Evolutionary conservation across 495 filamentous ascomycete genomes (phyloP).

Genomic region (Pyrenopolyporus hunteri): DNA sequence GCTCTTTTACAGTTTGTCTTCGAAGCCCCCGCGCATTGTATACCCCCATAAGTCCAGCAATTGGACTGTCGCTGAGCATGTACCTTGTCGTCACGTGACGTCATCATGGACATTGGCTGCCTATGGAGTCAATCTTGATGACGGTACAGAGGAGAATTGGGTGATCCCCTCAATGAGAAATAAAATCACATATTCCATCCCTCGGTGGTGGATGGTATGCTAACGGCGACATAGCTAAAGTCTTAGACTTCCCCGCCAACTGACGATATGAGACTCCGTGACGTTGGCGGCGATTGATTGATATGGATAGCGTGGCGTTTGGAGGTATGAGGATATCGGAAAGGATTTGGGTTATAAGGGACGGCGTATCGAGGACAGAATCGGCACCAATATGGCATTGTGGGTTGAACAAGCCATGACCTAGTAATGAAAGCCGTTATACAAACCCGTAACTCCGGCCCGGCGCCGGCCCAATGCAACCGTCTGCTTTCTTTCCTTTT

Average conservation of each 20-base stretch:
- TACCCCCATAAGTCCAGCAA: not conserved
- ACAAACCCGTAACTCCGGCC: not conserved
- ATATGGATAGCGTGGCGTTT: slow-evolving; percentile 7
- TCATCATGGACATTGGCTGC: no score
- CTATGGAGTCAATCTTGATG: no score
- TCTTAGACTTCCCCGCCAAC: not conserved
- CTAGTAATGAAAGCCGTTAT: slow-evolving; percentile 19
- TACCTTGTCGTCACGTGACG: not conserved
- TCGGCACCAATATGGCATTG: not conserved
- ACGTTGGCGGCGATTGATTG: not conserved
- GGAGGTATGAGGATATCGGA: not conserved
- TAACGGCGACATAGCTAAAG: slow-evolving; percentile 11
- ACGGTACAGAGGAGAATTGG: no score
- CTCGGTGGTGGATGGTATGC: not conserved
- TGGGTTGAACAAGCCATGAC: slow-evolving; percentile 12
- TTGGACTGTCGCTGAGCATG: not conserved
- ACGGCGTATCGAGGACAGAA: not conserved
- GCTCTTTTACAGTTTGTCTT: not conserved
- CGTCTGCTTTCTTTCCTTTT: not conserved
- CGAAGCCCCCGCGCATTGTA: not conserved
- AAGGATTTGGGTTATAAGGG: not conserved
- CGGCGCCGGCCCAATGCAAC: slow-evolving; percentile 22
- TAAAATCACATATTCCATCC: not conserved
- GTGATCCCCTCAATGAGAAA: not conserved
- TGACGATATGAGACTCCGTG: not conserved